Percentiles rank a stretch among this genome's conserved stretches.
Conservation (phyloP, 176 grass and related monocot species). For the Guadua angustifolia region DNA sequence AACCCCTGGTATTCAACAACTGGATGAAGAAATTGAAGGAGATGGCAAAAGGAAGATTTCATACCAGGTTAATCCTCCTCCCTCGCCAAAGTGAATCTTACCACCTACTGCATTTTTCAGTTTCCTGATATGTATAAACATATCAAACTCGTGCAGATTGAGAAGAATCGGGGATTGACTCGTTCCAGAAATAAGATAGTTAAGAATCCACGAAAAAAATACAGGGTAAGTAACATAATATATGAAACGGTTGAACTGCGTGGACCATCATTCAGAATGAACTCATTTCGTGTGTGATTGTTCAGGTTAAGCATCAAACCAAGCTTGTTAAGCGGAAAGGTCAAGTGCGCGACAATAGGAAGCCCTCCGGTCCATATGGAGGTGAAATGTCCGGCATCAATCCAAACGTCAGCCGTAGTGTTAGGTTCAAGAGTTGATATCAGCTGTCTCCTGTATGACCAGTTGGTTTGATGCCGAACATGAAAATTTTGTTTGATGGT, state of each 20-base stretch:
- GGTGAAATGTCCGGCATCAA: slow-evolving; percentile 91
- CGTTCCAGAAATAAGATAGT: slow-evolving; percentile 77
- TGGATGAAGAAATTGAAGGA: slow-evolving; percentile 63
- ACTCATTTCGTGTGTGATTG: slow-evolving; percentile 3
- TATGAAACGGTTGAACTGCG: not conserved
- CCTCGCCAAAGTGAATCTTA: not conserved
- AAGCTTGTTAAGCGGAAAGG: slow-evolving; percentile 54
- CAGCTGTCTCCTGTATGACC: not conserved
- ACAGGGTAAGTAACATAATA: slow-evolving; percentile 63
- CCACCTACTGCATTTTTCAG: not conserved
- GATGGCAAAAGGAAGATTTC: slow-evolving; percentile 94
- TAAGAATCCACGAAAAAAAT: slow-evolving; percentile 96
- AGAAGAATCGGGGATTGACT: slow-evolving; percentile 89
- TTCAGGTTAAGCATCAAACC: slow-evolving; percentile 68
- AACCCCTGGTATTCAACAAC: slow-evolving; percentile 34
- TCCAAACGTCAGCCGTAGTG: slow-evolving; percentile 67
- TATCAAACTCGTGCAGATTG: slow-evolving; percentile 62
- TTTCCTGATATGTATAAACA: slow-evolving; percentile 16
- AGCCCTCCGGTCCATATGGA: slow-evolving; percentile 65
- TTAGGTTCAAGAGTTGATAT: slow-evolving; percentile 65
- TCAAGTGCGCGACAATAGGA: slow-evolving; percentile 70
- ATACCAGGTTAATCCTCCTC: slow-evolving; percentile 61
- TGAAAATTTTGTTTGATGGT: slow-evolving; percentile 4
- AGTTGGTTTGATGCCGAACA: not conserved
- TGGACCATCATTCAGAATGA: not conserved